A percentile compares a stretch with the other conserved stretches of the same genome.
These are phyloP conservation scores for Glomus cerebriforme DNA, from an alignment of 192 early-diverging fungal genomes.

Conservation along the genomic window DNA sequence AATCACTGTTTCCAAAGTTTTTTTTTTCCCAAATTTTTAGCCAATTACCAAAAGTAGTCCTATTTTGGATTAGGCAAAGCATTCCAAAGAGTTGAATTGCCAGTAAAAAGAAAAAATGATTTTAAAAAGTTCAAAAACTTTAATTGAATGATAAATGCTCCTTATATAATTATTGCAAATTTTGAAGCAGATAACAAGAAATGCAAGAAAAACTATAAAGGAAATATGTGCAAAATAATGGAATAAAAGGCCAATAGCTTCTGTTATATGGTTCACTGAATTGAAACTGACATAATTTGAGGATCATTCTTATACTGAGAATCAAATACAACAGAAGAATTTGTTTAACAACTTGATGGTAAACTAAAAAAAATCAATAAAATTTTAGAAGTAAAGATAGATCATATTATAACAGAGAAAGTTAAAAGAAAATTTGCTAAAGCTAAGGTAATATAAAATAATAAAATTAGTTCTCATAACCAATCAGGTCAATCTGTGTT, in stretches of 20 bases:
- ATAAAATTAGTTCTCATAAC: too few species aligned
- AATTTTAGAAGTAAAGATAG: too few species aligned
- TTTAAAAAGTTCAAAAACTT: slow-evolving; percentile 10
- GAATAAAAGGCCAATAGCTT: slow-evolving; percentile 22
- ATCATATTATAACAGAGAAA: too few species aligned
- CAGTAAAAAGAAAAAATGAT: not conserved
- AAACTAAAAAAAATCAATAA: too few species aligned
- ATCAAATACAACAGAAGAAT: not conserved
- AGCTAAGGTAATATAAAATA: too few species aligned
- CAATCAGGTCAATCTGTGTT: too few species aligned
- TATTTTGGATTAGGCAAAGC: slow-evolving; percentile 1
- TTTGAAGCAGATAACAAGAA: too few species aligned
- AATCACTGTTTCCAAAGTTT: not conserved
- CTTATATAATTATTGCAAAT: too few species aligned
- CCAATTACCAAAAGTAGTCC: not conserved
- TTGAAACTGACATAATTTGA: not conserved
- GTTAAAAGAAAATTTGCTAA: too few species aligned
- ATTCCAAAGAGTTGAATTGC: not conserved
- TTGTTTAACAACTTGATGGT: not conserved
- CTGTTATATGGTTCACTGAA: not conserved
- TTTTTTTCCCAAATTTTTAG: not conserved
- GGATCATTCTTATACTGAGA: not conserved
- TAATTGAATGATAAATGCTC: not conserved
- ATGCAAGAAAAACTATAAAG: too few species aligned
- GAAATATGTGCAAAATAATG: too few species aligned